Conservation (phyloP, 441 rosid species). For the Isatis lusitanica region DNA sequence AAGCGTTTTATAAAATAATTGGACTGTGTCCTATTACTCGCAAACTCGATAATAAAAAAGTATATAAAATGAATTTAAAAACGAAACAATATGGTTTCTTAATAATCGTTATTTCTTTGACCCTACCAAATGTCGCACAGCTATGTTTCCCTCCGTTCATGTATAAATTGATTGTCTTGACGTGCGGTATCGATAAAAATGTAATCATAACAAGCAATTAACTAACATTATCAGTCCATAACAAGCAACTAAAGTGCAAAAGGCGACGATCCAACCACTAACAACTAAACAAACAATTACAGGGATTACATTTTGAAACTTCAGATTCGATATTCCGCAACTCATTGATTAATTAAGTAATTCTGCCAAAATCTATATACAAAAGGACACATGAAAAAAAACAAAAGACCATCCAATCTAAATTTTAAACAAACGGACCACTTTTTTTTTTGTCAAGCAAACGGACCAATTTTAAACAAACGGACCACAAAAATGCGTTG, state of each 20-base stretch:
- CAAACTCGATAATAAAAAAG: neutral
- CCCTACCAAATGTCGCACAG: conserved; percentile 10
- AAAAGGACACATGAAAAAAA: conserved; percentile 31
- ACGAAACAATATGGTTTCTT: neutral
- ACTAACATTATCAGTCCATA: conserved; percentile 20
- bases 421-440: conserved; percentile 23
- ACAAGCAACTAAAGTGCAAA: conserved; percentile 17
- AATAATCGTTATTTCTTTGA: conserved; percentile 3
- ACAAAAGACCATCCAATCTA: conserved; percentile 20
- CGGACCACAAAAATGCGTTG: conserved; percentile 29
- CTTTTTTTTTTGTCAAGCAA: too few species aligned
- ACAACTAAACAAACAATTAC: conserved; percentile 17
- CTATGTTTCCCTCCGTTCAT: conserved; percentile 23
- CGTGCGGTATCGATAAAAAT: conserved; percentile 6
- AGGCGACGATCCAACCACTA: conserved; percentile 32
- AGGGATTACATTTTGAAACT: conserved; percentile 23
- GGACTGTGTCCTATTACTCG: neutral
- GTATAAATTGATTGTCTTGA: neutral
- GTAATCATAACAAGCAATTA: conserved; percentile 25
- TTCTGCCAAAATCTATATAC: conserved; percentile 8
- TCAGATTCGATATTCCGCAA: conserved; percentile 5
- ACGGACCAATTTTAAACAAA: conserved; percentile 22
- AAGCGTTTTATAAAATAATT: neutral
- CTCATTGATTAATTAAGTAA: neutral
- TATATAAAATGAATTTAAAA: neutral